Conservation (phyloP, 1,284 basidiomycete species). For the Papiliotrema nemorosa region DNA sequence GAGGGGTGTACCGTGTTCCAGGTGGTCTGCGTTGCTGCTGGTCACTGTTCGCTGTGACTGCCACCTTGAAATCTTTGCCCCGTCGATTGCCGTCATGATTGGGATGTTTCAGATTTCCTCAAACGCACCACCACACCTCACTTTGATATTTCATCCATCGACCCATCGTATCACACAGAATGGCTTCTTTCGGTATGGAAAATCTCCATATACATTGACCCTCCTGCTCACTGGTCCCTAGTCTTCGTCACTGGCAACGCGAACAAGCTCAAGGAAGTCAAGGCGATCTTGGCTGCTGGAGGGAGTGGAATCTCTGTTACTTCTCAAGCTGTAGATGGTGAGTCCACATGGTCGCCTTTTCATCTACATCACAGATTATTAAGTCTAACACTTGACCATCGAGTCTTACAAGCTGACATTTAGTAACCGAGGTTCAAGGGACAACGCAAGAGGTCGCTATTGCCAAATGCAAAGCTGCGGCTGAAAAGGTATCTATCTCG, state of each 20-base stretch:
- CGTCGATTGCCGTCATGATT: too few relatives aligned
- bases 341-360: slow-evolving; percentile 11
- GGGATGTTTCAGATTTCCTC: not conserved
- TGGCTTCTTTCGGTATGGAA: slow-evolving; percentile 10
- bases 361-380: not conserved
- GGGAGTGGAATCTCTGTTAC: slow-evolving; percentile 38
- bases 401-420: slow-evolving; percentile 4
- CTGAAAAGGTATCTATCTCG: slow-evolving; percentile 61
- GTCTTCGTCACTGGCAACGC: slow-evolving; percentile 93
- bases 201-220: too few relatives aligned
- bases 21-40: too few relatives aligned
- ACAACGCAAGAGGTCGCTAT: slow-evolving; percentile 84
- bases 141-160: not conserved
- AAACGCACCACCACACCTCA: not conserved
- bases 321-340: slow-evolving; percentile 41
- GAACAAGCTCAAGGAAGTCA: slow-evolving; percentile 89
- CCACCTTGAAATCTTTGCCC: too few relatives aligned
- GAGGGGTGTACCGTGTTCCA: too few relatives aligned
- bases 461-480: slow-evolving; percentile 82
- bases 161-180: not conserved
- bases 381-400: not conserved
- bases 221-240: too few relatives aligned
- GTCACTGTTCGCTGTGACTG: too few relatives aligned
- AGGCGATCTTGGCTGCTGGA: slow-evolving; percentile 49
- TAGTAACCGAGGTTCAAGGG: slow-evolving; percentile 92